A percentile compares a stretch with the other conserved stretches of the same genome.
Evolutionary conservation across 1,139 yeast genomes (phyloP).

Genomic region (Kluyveromyces sp.): DNA sequence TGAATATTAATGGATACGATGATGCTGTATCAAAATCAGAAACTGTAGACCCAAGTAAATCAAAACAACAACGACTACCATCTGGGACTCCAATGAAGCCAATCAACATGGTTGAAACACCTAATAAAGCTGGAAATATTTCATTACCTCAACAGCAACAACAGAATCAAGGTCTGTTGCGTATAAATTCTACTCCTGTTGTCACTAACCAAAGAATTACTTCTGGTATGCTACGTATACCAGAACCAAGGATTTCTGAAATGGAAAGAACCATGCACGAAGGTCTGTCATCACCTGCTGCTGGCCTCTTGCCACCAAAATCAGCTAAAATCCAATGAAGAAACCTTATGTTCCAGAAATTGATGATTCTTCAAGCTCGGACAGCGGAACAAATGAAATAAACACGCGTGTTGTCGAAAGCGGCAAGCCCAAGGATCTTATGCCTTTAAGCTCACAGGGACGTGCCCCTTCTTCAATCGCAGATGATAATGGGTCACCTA

Average conservation of each 20-base stretch:
- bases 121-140: constrained; percentile 25
- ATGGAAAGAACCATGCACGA: constrained; percentile 31
- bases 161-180: constrained; percentile 1
- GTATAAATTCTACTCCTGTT: constrained; percentile 13
- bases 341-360: constrained; percentile 18
- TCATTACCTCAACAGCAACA: constrained; percentile 20
- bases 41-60: constrained; percentile 31
- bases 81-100: constrained; percentile 25
- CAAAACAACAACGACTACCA: constrained; percentile 27
- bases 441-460: constrained; percentile 3
- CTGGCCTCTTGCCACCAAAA: constrained; percentile 24
- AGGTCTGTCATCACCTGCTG: constrained; percentile 31
- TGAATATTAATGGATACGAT: constrained; percentile 18
- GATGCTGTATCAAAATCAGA: constrained; percentile 30
- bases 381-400: constrained; percentile 6
- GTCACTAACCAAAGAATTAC: constrained; percentile 39
- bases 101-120: constrained; percentile 19
- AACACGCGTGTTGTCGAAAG: not conserved
- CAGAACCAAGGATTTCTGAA: constrained; percentile 35
- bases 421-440: constrained; percentile 1
- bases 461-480: constrained; percentile 22
- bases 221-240: constrained; percentile 54
- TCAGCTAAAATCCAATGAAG: constrained; percentile 30
- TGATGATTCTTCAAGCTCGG: constrained; percentile 7
- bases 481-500: constrained; percentile 29